A percentile compares a stretch with the other conserved stretches of the same genome.
Evolutionary conservation across 2,329 filamentous ascomycete species (phyloP).

Genomic region (Phialemoniopsis sp.): DNA sequence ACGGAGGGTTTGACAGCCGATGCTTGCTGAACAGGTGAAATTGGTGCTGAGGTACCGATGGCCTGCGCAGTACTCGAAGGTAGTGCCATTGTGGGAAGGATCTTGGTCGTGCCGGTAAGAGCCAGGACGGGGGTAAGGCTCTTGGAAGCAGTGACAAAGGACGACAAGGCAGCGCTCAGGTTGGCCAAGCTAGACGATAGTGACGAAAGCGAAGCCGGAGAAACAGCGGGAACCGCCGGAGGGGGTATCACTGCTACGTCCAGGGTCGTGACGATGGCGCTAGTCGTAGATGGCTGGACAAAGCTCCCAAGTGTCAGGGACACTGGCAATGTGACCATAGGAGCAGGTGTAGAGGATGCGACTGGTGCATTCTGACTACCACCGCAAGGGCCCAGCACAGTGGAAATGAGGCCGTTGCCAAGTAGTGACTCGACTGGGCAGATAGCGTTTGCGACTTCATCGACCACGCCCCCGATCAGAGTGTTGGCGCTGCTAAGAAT

Average conservation of each 20-base stretch:
- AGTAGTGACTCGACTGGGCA: slow-evolving; percentile 2
- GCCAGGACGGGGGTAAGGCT: background rate
- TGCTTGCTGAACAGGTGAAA: no score
- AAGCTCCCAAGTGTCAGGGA: background rate
- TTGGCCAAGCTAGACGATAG: background rate
- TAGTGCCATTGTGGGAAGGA: no score
- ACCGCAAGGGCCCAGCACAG: background rate
- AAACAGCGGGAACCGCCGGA: background rate
- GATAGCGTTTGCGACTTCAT: slow-evolving; percentile 2
- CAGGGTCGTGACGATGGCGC: background rate
- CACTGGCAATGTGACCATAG: background rate
- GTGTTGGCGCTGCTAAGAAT: background rate
- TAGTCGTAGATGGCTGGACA: background rate
- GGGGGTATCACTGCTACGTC: background rate
- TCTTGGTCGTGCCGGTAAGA: no score
- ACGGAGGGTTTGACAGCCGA: no score
- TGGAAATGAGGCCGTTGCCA: background rate
- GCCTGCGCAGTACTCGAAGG: no score
- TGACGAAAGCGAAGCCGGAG: background rate
- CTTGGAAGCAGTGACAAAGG: background rate
- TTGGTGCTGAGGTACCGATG: no score
- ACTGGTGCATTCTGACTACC: background rate
- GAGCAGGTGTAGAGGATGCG: background rate
- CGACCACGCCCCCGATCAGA: slow-evolving; percentile 1
- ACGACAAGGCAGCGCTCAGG: background rate